Percentiles rank a stretch among this genome's conserved stretches.
Evolutionary conservation across 495 filamentous ascomycete species (phyloP).

Genomic region (Clavariopsis aquatica): DNA sequence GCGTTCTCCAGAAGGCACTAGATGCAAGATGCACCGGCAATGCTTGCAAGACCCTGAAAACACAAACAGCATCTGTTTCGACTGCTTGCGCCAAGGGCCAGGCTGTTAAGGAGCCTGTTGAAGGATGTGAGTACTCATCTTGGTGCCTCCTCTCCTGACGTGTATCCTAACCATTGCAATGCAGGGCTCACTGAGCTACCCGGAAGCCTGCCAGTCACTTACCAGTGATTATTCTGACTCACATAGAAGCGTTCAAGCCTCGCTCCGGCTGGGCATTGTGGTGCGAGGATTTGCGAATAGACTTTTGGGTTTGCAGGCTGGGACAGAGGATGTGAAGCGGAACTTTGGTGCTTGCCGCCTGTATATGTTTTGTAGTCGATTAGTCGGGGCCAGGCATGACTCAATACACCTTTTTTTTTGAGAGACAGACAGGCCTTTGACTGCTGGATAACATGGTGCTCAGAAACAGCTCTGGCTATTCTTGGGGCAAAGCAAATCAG

Average conservation of each 20-base stretch:
- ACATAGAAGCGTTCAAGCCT: not conserved
- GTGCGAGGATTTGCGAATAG: not conserved
- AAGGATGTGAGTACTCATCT: slow-evolving; percentile 44
- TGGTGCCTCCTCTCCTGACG: not conserved
- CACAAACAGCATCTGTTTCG: slow-evolving; percentile 45
- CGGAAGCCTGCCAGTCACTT: slow-evolving; percentile 20
- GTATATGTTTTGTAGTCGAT: too few species aligned
- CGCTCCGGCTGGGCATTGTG: not conserved
- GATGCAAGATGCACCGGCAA: slow-evolving; percentile 51
- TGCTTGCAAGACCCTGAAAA: slow-evolving; percentile 46
- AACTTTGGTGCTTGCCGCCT: too few species aligned
- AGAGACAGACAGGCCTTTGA: too few species aligned
- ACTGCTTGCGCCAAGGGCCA: slow-evolving; percentile 45
- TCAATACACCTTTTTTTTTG: too few species aligned
- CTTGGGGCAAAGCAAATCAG: too few species aligned
- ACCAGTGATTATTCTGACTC: slow-evolving; percentile 20
- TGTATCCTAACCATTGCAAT: not conserved
- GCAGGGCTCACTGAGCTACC: slow-evolving; percentile 28
- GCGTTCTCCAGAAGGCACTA: slow-evolving; percentile 51
- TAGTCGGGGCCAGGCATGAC: too few species aligned
- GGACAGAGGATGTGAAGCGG: too few species aligned
- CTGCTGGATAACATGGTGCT: too few species aligned
- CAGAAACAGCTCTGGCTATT: too few species aligned
- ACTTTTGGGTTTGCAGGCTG: too few species aligned
- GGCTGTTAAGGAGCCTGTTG: slow-evolving; percentile 45